Percentiles rank a stretch among this genome's conserved stretches.
Evolutionary conservation across 208 protist species (phyloP).

Genomic region (Leishmania lainsoni): DNA sequence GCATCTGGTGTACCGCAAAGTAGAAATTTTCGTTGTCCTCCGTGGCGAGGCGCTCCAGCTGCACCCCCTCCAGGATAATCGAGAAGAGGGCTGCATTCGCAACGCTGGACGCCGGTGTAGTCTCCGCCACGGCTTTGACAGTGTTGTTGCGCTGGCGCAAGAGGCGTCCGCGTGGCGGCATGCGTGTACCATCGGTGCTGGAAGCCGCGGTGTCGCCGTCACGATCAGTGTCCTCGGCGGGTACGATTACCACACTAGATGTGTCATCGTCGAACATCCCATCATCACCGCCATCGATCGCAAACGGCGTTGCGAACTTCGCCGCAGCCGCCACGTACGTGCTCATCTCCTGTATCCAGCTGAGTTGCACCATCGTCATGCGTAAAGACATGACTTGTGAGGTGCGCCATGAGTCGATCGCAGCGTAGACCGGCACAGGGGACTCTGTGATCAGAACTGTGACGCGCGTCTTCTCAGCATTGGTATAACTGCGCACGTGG

Average conservation of each 20-base stretch:
- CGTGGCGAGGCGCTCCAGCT: conserved; percentile 49
- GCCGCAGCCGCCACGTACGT: conserved; percentile 6
- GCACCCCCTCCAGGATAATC: conserved; percentile 49
- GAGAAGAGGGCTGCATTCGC: conserved; percentile 36
- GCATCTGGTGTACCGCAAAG: conserved; percentile 58
- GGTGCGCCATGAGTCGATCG: conserved; percentile 50
- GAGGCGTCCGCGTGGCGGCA: background rate
- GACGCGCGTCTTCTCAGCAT: conserved; percentile 56
- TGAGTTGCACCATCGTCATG: conserved; percentile 49
- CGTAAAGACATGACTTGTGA: conserved; percentile 37
- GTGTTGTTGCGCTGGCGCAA: background rate
- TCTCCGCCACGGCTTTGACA: background rate
- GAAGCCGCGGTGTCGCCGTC: background rate
- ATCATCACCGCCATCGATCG: conserved; percentile 1
- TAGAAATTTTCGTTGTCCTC: conserved; percentile 58
- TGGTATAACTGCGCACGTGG: conserved; percentile 64
- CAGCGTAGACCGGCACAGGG: conserved; percentile 47
- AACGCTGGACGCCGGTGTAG: background rate
- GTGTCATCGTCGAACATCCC: background rate
- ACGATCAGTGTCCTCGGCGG: background rate
- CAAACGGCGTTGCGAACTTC: background rate
- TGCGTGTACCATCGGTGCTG: background rate
- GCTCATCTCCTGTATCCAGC: conserved; percentile 40
- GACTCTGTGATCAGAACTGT: conserved; percentile 63
- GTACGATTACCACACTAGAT: background rate